Percentiles rank a stretch among this genome's conserved stretches.
Evolutionary conservation across 495 filamentous ascomycete species (phyloP).

Genomic region (Penicillium taxi): DNA sequence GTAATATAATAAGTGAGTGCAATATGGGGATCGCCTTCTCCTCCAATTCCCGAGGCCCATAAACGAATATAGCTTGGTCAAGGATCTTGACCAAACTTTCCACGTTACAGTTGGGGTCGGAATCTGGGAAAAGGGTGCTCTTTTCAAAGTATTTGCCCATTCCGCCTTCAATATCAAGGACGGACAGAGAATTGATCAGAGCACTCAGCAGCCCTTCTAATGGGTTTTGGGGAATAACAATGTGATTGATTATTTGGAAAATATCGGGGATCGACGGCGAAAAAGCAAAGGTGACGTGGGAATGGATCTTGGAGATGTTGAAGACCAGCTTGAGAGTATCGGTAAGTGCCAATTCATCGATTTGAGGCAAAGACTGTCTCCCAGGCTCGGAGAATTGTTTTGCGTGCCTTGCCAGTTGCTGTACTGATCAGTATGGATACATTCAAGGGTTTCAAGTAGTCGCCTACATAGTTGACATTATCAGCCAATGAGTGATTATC

Average conservation of each 20-base stretch:
- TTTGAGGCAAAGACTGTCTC: constrained; percentile 41
- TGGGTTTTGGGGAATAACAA: constrained; percentile 47
- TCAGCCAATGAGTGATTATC: constrained; percentile 62
- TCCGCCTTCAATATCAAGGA: constrained; percentile 57
- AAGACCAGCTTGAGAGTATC: constrained; percentile 87
- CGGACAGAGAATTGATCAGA: constrained; percentile 73
- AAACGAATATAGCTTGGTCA: constrained; percentile 51
- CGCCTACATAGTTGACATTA: constrained; percentile 51
- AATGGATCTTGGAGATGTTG: constrained; percentile 70
- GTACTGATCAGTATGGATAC: constrained; percentile 12
- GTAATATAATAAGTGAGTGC: constrained; percentile 60
- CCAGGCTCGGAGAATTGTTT: constrained; percentile 46
- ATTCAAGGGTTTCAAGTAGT: neutral
- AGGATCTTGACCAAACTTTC: constrained; percentile 68
- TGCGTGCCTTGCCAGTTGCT: constrained; percentile 65
- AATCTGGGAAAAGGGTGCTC: constrained; percentile 57
- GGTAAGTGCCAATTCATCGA: constrained; percentile 69
- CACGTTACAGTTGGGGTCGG: constrained; percentile 51
- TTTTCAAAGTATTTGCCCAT: constrained; percentile 33
- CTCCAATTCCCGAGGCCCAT: constrained; percentile 62
- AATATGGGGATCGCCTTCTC: constrained; percentile 59
- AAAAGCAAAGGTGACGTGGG: constrained; percentile 51
- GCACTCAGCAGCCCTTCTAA: constrained; percentile 53
- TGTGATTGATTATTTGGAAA: constrained; percentile 58
- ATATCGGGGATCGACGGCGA: constrained; percentile 61